Base-by-base conservation (phyloP, 2,329 filamentous ascomycete species). In the Diaporthe citriasiana region DNA sequence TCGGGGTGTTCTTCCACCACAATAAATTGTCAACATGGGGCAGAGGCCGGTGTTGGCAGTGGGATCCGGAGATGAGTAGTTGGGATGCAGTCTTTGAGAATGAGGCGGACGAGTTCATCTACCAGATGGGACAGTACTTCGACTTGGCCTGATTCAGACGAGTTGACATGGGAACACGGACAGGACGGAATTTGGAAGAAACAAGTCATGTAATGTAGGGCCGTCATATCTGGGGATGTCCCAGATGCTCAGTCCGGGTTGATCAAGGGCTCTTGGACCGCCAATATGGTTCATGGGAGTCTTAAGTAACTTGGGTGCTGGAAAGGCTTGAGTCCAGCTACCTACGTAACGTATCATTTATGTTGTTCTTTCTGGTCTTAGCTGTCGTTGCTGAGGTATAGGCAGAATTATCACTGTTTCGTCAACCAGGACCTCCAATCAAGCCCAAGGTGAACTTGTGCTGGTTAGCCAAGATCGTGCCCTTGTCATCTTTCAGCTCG, bases 401-500 rank as follows among this genome's bases (percentile, higher is more conserved):
- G 5, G 25, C 25, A 15, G n/a, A n/a, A n/a, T n/a, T n/a, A n/a
- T n/a, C 2, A 8, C 4, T 10, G 1, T 25, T 33, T 7, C 5
- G n/a, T n/a, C 22, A n/a, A 4, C 40, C 40, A 8, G 6, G 15
- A 8, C 27, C 25, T 19, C 60, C 60, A 38, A 45, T 22, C n/a
- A 45, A 27, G 19, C 68, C 40, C n/a, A 71, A 17, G 1, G 69
- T 71, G 30, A 71, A 71, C 27, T 71, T 71, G 1, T 50, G 42
- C 9, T 55, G 42, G 33, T 51, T 38, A 1, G 13, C 30, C 15
- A 63, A 27, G 33, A 71, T 71, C 30, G 9, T 22, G 6, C 63
- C 42, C 17, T 19, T 51, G 55, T 71, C 33, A 12, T 22, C 33
- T 51, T 71, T 63, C 4, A 84, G 72, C 74, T 84, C 82, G 56